Conservation (phyloP, 768 basidiomycete species). For the Scleroderma citrinum region DNA sequence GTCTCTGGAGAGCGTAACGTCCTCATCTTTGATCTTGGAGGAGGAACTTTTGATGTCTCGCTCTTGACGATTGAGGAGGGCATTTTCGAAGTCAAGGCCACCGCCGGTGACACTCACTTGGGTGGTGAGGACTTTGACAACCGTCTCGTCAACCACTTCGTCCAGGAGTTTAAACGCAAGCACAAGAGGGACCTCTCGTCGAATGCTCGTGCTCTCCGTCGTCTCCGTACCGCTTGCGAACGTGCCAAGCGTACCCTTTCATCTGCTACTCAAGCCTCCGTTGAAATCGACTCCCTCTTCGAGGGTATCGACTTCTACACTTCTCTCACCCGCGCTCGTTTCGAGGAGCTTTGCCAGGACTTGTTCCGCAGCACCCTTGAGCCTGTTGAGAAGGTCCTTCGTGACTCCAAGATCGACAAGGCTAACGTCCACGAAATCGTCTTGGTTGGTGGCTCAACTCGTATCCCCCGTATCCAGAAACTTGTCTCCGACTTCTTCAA, state of each 20-base stretch:
- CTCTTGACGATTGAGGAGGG: slow-evolving; percentile 95
- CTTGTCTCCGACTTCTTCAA: slow-evolving; percentile 98
- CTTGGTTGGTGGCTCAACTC: slow-evolving; percentile 95
- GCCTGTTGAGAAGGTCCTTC: slow-evolving; percentile 96
- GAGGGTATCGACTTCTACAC: slow-evolving; percentile 99
- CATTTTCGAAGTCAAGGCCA: slow-evolving; percentile 98
- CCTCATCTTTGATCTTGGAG: slow-evolving; percentile 96
- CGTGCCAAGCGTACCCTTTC: slow-evolving; percentile 98
- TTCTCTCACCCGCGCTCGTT: slow-evolving; percentile 94
- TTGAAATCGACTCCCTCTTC: slow-evolving; percentile 96
- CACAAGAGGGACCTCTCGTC: slow-evolving; percentile 93
- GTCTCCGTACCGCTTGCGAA: slow-evolving; percentile 96
- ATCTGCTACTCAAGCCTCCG: slow-evolving; percentile 91
- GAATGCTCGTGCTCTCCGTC: slow-evolving; percentile 93
- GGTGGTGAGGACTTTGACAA: slow-evolving; percentile 99
- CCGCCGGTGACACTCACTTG: slow-evolving; percentile 96
- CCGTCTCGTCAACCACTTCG: slow-evolving; percentile 94
- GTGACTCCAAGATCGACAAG: slow-evolving; percentile 98
- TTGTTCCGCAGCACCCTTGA: slow-evolving; percentile 92
- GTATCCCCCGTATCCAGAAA: slow-evolving; percentile 96
- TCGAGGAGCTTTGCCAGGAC: slow-evolving; percentile 93
- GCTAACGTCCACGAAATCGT: slow-evolving; percentile 94
- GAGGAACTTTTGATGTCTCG: slow-evolving; percentile 98
- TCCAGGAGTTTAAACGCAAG: slow-evolving; percentile 96
- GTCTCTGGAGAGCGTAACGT: slow-evolving; percentile 87